phyloP scores from a whole-genome alignment of 176 grass and related monocot species.

The Poa annua region DNA sequence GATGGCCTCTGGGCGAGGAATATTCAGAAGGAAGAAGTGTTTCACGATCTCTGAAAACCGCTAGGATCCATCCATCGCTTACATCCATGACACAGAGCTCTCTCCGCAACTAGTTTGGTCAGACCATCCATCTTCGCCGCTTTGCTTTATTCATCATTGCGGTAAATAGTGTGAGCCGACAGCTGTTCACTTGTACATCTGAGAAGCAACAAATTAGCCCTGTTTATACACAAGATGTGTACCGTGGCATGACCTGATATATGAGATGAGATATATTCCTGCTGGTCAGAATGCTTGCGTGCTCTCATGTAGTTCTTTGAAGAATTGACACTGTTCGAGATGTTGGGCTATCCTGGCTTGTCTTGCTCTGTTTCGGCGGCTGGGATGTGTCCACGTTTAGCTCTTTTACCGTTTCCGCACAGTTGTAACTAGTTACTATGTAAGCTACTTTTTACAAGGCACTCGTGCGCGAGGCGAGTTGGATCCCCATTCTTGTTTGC shows the following conservation, averaged over 20 bases:
- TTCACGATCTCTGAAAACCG: constrained; percentile 77
- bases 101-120: constrained; percentile 41
- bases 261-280: background rate
- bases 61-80: constrained; percentile 79
- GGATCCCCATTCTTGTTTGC: background rate
- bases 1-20: constrained; percentile 93
- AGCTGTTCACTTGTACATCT: constrained; percentile 21
- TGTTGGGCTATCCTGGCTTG: background rate
- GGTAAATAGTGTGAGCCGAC: constrained; percentile 17
- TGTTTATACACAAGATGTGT: background rate
- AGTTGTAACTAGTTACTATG: background rate
- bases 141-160: constrained; percentile 28
- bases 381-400: background rate
- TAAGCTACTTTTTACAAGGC: background rate
- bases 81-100: constrained; percentile 86
- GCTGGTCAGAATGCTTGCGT: background rate
- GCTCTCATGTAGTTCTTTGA: background rate
- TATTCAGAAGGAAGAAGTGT: constrained; percentile 72
- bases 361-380: background rate
- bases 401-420: background rate
- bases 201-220: constrained; percentile 4
- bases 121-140: background rate
- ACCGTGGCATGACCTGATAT: background rate
- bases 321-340: background rate
- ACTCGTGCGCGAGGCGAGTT: background rate